Base-by-base conservation (phyloP, 1,139 yeast genomes). In the Sugiyamaella novakii region DNA sequence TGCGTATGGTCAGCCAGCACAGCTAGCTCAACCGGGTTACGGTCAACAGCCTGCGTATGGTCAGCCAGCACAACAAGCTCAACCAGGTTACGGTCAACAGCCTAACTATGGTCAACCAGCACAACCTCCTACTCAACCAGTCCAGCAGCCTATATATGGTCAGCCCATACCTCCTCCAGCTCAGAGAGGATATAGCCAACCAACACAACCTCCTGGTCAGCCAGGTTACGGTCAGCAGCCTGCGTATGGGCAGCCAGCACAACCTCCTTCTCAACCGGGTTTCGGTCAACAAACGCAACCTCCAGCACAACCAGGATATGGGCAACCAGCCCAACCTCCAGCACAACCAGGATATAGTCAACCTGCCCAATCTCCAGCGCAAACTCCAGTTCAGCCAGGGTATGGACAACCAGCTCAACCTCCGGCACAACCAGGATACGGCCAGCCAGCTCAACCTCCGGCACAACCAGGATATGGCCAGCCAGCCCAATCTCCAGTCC, bases 251-350 rank as follows among this genome's bases (percentile, higher is more conserved):
- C 52, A 27, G 33, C 44, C 50, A 29, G 40, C 34, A 18, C 43
- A 39, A 17, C 46, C 46, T 22, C 25, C 25, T 22, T 5, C 34
- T 19, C 43, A 39, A 17, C 46, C 46, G 31, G 38, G 50, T n/a
- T 25, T 43, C 8, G 25, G 25, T 5, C 25, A 22, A 29, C 33
- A 45, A 25, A 46, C 52, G 40, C 42, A 45, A 37, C 40, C 44
- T 8, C 45, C 44, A 7, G 38, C 43, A 5, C 47, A 28, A 15
- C 45, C 28, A 21, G 37, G 12, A 27, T 46, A 35, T 45, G 59
- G 37, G 10, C 65, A 24, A 60, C 52, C 51, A 4, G 57, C 59
- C 17, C 55, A 37, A 24, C 39, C 53, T 12, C 52, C 54, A 12
- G 47, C 46, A 8, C 38, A 33, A 15, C 53, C 27, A 22, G 17